Evolutionary conservation across 2,329 filamentous ascomycete species (phyloP).

Genomic region (Trichoderma sp.): DNA sequence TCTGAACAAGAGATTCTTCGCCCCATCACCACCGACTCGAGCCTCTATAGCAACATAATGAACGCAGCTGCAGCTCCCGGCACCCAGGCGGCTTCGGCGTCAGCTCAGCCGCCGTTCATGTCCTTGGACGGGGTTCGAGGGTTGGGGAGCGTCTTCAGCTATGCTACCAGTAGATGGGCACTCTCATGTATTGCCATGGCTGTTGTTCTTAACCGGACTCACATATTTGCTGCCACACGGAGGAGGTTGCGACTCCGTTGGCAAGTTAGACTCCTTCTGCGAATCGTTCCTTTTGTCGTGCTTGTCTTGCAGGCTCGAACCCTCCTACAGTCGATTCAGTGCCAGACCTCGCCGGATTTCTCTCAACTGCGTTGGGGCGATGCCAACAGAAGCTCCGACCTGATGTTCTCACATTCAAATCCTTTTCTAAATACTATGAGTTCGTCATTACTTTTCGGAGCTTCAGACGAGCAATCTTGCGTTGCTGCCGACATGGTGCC

Average conservation of each 20-base stretch:
- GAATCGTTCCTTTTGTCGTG: conserved; percentile 67
- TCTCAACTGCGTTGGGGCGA: conserved; percentile 67
- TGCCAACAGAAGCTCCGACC: conserved; percentile 58
- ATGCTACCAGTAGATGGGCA: conserved; percentile 89
- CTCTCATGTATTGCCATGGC: conserved; percentile 83
- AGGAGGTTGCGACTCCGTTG: conserved; percentile 74
- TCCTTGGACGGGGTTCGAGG: conserved; percentile 62
- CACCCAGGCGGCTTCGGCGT: conserved; percentile 20
- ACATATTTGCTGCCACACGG: conserved; percentile 88
- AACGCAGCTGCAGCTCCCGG: conserved; percentile 24
- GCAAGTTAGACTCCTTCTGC: conserved; percentile 66
- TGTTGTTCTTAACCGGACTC: conserved; percentile 83
- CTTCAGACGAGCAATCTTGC: conserved; percentile 73
- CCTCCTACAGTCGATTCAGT: conserved; percentile 82
- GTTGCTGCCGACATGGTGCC: conserved; percentile 69
- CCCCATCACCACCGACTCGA: conserved; percentile 27
- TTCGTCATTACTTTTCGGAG: conserved; percentile 68
- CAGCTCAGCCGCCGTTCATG: conserved; percentile 42
- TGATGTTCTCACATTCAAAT: conserved; percentile 69
- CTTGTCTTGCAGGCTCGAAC: conserved; percentile 66
- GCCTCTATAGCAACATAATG: conserved; percentile 31
- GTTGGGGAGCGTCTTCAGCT: conserved; percentile 83
- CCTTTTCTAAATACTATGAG: conserved; percentile 70
- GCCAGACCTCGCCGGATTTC: conserved; percentile 79
- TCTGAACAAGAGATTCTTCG: conserved; percentile 25